Evolutionary conservation across 306 rosid genomes (phyloP), one percentile per base, ranked within the genome.

Genomic region (Castanospermum australe): DNA sequence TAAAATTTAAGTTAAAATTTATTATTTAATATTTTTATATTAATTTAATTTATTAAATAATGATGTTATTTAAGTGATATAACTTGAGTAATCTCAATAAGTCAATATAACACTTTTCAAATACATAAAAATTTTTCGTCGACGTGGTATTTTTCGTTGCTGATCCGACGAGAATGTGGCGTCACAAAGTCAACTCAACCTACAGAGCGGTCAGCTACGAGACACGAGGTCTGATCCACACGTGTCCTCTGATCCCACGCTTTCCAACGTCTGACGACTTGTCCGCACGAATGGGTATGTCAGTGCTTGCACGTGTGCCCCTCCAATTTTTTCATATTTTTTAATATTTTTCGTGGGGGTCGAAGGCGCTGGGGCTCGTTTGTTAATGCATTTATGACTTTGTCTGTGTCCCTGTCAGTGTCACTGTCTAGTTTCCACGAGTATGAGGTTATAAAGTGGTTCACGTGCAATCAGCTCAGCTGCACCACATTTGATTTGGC

Each of bases 231-330:
- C 47, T 66, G 74, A 13, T 8, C 1, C 22, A 30, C 59, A 36
- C 67, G 74, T 21, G 74, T 60, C 38, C 50, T 4, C 33, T 63
- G 35, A 39, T 38, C 35, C 59, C 67, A 41, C 79, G 11, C 48
- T 76, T 69, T 22, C 61, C 86, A 10, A 71, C 22, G 59, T 14
- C 33, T 30, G 57, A 51, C 51, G 42, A 57, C 56, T 60, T 69
- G 70, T 45, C 82, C 87, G 85, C 87, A 84, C 87, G 87, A 84
- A 84, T 84, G 87, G 71, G 52, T 76, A 2, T 80, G 76, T 84
- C 77, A 71, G 73, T 54, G 2, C 33, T 8, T 73, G 74, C 87
- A 84, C 87, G 84, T 74, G 81, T 74, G 81, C 38, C 25, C 48
- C 13, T 39, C 33, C n/a, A n/a, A 0, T 42, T 38, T 36, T 20